Evolutionary conservation across 768 basidiomycete genomes (phyloP).

Genomic region (Phylloporus sp.): DNA sequence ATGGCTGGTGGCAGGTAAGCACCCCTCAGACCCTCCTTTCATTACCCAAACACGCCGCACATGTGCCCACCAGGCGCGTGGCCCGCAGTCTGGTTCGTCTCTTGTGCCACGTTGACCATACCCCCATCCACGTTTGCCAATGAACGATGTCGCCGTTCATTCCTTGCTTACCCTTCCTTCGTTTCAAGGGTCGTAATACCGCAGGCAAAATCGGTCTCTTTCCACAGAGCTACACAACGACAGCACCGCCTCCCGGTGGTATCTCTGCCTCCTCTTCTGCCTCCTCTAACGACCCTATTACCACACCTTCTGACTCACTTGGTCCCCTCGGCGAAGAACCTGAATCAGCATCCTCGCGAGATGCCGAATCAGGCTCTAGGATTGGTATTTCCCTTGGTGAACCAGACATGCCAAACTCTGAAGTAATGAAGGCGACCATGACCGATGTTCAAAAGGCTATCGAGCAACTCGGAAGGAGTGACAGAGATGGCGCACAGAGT

Average conservation of each 20-base stretch:
- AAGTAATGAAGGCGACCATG: conserved; percentile 83
- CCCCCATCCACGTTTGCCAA: conserved; percentile 16
- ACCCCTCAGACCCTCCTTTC: background rate
- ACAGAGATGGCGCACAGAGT: conserved; percentile 58
- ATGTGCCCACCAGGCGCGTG: conserved; percentile 5
- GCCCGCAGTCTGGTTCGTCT: conserved; percentile 1
- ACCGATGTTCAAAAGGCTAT: conserved; percentile 90
- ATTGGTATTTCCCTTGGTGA: conserved; percentile 27
- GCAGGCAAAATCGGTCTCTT: conserved; percentile 87
- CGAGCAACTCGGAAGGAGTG: conserved; percentile 69
- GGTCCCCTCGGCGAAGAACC: conserved; percentile 48
- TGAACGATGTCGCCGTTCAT: conserved; percentile 24
- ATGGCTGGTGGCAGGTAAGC: conserved; percentile 92
- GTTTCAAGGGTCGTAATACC: conserved; percentile 70
- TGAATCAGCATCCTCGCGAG: conserved; percentile 35
- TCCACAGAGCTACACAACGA: conserved; percentile 82
- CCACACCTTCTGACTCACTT: conserved; percentile 27
- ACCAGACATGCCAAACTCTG: conserved; percentile 33
- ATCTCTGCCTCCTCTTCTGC: conserved; percentile 27
- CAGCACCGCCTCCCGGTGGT: conserved; percentile 41
- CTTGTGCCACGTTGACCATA: conserved; percentile 4
- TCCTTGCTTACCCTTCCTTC: conserved; percentile 20
- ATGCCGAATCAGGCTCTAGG: conserved; percentile 21
- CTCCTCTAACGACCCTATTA: conserved; percentile 21
- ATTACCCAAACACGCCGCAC: conserved; percentile 6